Evolutionary conservation across 73 alveolate genomes (phyloP).

Genomic region (Paraurostyla sp.): DNA sequence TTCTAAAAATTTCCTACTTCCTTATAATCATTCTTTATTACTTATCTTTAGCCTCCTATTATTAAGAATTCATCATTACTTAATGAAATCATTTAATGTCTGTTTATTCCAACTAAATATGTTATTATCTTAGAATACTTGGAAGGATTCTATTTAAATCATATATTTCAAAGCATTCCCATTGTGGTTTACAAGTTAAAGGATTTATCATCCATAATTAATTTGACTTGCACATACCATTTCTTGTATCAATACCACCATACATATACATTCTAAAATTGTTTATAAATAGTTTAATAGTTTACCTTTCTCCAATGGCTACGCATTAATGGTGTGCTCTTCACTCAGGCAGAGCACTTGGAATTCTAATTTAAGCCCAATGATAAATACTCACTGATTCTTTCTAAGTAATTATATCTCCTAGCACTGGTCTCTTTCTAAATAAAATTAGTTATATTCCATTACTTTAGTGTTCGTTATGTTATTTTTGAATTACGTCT

Average conservation of each 20-base stretch:
- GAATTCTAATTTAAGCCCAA: conserved; percentile 23
- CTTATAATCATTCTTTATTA: too few species aligned
- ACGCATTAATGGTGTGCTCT: neutral
- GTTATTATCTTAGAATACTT: neutral
- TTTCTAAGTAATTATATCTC: too few species aligned
- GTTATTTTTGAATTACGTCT: too few species aligned
- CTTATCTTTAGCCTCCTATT: neutral
- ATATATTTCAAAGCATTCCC: neutral
- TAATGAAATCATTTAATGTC: neutral
- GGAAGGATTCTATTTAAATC: neutral
- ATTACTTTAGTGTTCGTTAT: too few species aligned
- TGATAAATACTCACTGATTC: neutral
- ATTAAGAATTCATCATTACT: neutral
- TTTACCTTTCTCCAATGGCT: neutral
- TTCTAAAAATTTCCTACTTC: neutral
- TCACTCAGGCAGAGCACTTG: neutral
- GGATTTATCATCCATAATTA: neutral
- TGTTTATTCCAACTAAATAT: neutral
- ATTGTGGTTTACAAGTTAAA: neutral
- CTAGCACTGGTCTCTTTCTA: too few species aligned
- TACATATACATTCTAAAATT: neutral
- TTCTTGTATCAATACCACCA: conserved; percentile 28
- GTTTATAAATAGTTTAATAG: neutral
- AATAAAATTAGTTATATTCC: too few species aligned
- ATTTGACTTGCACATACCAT: conserved; percentile 6